A percentile compares a stretch with the other conserved stretches of the same genome.
Evolutionary conservation across 176 grass and related monocot species (phyloP).

Genomic region (Themeda triandra): DNA sequence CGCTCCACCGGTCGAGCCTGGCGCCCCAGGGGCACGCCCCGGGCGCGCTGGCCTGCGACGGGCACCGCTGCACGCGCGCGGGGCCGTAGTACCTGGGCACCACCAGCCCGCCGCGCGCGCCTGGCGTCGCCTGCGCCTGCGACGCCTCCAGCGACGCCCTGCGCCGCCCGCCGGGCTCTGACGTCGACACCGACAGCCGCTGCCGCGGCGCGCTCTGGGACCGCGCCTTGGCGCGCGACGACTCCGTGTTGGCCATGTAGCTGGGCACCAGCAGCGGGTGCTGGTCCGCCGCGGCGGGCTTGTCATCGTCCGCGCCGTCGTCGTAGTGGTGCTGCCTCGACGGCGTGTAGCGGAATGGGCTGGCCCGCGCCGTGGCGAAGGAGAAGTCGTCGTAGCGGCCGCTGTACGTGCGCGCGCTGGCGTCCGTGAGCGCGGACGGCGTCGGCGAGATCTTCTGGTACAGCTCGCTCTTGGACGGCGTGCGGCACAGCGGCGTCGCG

Average conservation of each 20-base stretch:
- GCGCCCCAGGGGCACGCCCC: slow-evolving; percentile 58
- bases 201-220: slow-evolving; percentile 75
- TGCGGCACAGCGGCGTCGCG: slow-evolving; percentile 52
- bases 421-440: slow-evolving; percentile 60
- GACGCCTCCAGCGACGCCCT: slow-evolving; percentile 57
- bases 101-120: not conserved
- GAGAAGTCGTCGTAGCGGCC: slow-evolving; percentile 71
- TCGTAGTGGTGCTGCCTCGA: not conserved
- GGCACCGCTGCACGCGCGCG: slow-evolving; percentile 39
- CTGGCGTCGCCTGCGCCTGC: not conserved
- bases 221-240: slow-evolving; percentile 67
- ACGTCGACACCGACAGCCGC: slow-evolving; percentile 49
- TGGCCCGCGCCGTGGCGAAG: slow-evolving; percentile 57
- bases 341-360: slow-evolving; percentile 22
- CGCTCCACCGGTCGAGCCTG: slow-evolving; percentile 59
- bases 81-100: not conserved
- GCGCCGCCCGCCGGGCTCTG: slow-evolving; percentile 25
- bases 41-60: slow-evolving; percentile 41
- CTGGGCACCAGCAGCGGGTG: slow-evolving; percentile 53
- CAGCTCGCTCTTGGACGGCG: slow-evolving; percentile 45
- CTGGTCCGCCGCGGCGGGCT: slow-evolving; percentile 6
- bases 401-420: slow-evolving; percentile 60
- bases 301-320: not conserved
- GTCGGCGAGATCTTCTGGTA: slow-evolving; percentile 56
- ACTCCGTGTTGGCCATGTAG: slow-evolving; percentile 91